phyloP scores from a whole-genome alignment of 192 early-diverging fungal species.

The Cetraspora pellucida region DNA sequence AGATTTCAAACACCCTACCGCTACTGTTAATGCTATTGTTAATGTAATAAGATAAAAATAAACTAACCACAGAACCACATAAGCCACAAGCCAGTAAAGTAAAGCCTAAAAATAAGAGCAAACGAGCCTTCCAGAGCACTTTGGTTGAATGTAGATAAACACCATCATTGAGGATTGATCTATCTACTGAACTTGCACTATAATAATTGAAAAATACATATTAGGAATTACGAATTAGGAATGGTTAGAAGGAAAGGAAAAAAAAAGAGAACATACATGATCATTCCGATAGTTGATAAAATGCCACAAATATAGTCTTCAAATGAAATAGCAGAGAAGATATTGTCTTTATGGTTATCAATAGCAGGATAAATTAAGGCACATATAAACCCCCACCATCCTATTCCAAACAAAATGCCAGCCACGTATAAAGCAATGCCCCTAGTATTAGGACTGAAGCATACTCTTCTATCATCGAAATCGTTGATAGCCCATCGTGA shows the following conservation, averaged over 20 bases:
- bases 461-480: neutral
- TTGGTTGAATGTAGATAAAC: neutral
- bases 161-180: neutral
- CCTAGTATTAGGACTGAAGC: neutral
- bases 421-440: neutral
- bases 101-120: slow-evolving; percentile 18
- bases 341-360: neutral
- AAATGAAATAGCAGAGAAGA: neutral
- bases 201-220: neutral
- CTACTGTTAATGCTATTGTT: too few relatives aligned
- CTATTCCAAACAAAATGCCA: slow-evolving; percentile 12
- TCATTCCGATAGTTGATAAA: slow-evolving; percentile 21
- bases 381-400: slow-evolving; percentile 17
- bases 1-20: too few relatives aligned
- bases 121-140: slow-evolving; percentile 22
- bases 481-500: neutral
- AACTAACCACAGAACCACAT: slow-evolving; percentile 21
- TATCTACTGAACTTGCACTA: slow-evolving; percentile 4
- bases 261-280: neutral
- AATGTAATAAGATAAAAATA: neutral
- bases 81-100: neutral
- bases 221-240: neutral
- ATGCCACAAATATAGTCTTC: neutral
- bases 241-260: neutral
- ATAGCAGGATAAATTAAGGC: neutral